A percentile compares a stretch with the other conserved stretches of the same genome.
Evolutionary conservation across 73 alveolate genomes (phyloP).

Genomic region (Tetrahymena malaccensis): DNA sequence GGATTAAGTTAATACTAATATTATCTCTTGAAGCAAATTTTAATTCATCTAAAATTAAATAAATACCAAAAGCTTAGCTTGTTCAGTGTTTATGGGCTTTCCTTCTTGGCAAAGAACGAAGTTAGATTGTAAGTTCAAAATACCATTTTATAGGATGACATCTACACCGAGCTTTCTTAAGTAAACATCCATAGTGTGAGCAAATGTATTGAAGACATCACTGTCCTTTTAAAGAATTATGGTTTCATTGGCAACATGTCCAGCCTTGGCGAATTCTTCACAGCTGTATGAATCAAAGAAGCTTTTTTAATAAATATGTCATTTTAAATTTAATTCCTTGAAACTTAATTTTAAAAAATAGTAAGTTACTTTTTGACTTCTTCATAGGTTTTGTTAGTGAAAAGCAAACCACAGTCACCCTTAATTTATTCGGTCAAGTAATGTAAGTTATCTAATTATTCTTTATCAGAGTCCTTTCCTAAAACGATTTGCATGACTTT

Average conservation of each 20-base stretch:
- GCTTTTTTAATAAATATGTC: not conserved
- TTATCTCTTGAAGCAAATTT: not conserved
- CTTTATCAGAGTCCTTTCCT: conserved; percentile 33
- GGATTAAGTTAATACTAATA: not conserved
- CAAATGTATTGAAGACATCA: conserved; percentile 8
- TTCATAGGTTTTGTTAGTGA: conserved; percentile 45
- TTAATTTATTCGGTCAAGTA: conserved; percentile 43
- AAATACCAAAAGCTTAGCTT: conserved; percentile 30
- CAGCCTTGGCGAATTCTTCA: conserved; percentile 35
- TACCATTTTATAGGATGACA: conserved; percentile 10
- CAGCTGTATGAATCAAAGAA: not conserved
- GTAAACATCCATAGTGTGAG: conserved; percentile 26
- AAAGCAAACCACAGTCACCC: conserved; percentile 62
- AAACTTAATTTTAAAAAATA: not conserved
- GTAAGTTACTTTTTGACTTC: conserved; percentile 25
- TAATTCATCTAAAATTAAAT: conserved; percentile 4
- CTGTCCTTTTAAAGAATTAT: conserved; percentile 7
- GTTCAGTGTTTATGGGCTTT: conserved; percentile 18
- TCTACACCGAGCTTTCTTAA: conserved; percentile 30
- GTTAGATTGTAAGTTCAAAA: conserved; percentile 6
- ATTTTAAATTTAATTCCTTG: not conserved
- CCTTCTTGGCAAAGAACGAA: conserved; percentile 8
- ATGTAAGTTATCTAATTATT: conserved; percentile 44
- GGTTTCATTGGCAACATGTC: conserved; percentile 12
- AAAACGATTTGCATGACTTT: conserved; percentile 82